A percentile compares a stretch with the other conserved stretches of the same genome.
Evolutionary conservation across 2,329 filamentous ascomycete genomes (phyloP).

Genomic region (Ophidiomyces ophidiicola): DNA sequence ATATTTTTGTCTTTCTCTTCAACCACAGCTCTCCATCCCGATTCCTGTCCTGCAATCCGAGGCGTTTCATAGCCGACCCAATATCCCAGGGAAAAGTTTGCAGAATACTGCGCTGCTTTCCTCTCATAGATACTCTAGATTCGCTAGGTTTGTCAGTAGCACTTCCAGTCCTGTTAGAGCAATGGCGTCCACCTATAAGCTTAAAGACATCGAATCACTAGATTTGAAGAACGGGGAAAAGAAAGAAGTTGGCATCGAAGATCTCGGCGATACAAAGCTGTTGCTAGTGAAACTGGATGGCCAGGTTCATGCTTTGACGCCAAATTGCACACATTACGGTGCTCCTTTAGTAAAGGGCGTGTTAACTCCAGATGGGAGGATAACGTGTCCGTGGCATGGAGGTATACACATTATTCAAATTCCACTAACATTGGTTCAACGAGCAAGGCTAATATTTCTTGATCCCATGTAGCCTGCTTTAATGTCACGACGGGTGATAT

Average conservation of each 20-base stretch:
- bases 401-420: constrained; percentile 46
- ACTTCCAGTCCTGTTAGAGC: constrained; percentile 12
- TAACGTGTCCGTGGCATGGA: constrained; percentile 96
- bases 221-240: constrained; percentile 70
- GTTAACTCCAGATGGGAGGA: constrained; percentile 62
- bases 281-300: constrained; percentile 68
- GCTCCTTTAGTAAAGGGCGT: constrained; percentile 81
- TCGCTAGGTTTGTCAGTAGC: constrained; percentile 12
- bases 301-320: constrained; percentile 64
- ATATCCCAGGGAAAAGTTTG: not conserved
- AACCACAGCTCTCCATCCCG: not conserved
- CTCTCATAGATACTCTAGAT: constrained; percentile 11
- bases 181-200: constrained; percentile 36
- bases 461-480: constrained; percentile 61
- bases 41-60: not conserved
- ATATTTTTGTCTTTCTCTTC: not conserved
- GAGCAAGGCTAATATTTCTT: not conserved
- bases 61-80: not conserved
- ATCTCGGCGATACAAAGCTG: constrained; percentile 73
- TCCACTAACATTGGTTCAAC: constrained; percentile 12
- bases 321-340: constrained; percentile 84
- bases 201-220: constrained; percentile 66
- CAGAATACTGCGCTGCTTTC: not conserved
- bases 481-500: constrained; percentile 80
- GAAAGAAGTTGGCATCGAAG: constrained; percentile 80